phyloP scores from a whole-genome alignment of 495 filamentous ascomycete genomes.

The Tuber borchii region DNA sequence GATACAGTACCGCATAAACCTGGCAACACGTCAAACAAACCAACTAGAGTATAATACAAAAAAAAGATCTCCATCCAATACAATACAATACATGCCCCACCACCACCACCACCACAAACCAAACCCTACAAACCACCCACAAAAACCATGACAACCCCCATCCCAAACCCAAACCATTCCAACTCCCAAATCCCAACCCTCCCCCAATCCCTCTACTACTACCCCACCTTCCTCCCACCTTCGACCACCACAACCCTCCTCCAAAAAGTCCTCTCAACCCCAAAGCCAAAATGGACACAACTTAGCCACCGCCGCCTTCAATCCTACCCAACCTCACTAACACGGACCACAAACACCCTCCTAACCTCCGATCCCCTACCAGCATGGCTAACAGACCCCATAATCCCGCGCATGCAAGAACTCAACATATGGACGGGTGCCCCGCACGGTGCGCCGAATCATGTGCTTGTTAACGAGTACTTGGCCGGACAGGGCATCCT shows the following conservation, averaged over 20 bases:
- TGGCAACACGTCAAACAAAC: too few species aligned
- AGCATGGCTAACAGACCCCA: constrained; percentile 63
- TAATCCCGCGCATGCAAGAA: constrained; percentile 59
- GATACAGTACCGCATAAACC: too few species aligned
- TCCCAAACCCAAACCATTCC: too few species aligned
- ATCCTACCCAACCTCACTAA: constrained; percentile 77
- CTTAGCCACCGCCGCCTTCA: constrained; percentile 83
- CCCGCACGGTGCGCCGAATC: constrained; percentile 74
- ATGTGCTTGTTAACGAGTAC: constrained; percentile 93
- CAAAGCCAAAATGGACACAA: constrained; percentile 74
- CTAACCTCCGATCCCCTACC: constrained; percentile 59
- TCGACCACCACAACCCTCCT: neutral
- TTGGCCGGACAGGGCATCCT: constrained; percentile 82
- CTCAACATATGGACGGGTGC: constrained; percentile 60
- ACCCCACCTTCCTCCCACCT: neutral
- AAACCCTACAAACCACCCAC: neutral
- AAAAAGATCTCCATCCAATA: too few species aligned
- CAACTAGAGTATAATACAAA: too few species aligned
- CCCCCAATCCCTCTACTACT: neutral
- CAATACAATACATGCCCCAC: too few species aligned
- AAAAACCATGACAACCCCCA: neutral
- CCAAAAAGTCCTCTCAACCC: constrained; percentile 26
- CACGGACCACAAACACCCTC: constrained; percentile 54
- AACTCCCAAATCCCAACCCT: neutral
- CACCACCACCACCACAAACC: neutral